phyloP scores from a whole-genome alignment of 495 filamentous ascomycete genomes.

The Lasiosphaeria miniovina region DNA sequence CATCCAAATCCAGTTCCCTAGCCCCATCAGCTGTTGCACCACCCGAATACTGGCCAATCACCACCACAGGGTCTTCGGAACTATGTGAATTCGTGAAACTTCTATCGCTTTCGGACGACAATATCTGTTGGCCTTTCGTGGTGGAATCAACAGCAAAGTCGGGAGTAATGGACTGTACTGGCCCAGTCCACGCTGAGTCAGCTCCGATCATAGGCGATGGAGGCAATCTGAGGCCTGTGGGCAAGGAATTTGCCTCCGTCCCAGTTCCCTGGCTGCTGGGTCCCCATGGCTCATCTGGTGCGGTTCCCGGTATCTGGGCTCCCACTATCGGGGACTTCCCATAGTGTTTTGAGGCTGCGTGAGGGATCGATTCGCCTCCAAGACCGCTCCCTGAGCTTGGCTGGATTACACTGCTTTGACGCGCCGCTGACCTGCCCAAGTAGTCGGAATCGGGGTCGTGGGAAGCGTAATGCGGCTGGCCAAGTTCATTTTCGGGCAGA shows the following conservation, averaged over 20 bases:
- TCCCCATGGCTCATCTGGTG: too few relatives aligned
- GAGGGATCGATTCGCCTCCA: too few relatives aligned
- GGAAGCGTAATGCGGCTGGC: constrained; percentile 16
- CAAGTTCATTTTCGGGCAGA: constrained; percentile 48
- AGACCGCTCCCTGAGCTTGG: not conserved
- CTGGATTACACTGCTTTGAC: not conserved
- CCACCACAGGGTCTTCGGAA: not conserved
- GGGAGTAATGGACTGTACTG: not conserved
- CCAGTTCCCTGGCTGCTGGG: too few relatives aligned
- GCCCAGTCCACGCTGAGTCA: not conserved
- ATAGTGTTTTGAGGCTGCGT: too few relatives aligned
- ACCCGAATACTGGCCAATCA: too few relatives aligned
- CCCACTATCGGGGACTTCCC: too few relatives aligned
- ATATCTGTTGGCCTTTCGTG: not conserved
- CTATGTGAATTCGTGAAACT: not conserved
- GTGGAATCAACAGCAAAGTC: not conserved
- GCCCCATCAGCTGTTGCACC: not conserved
- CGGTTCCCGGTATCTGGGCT: too few relatives aligned
- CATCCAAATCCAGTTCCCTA: not conserved
- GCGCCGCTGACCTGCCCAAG: not conserved
- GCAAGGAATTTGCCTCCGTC: too few relatives aligned
- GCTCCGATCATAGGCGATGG: not conserved
- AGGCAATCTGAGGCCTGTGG: too few relatives aligned
- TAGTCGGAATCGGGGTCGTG: constrained; percentile 6
- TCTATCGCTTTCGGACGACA: not conserved